Evolutionary conservation across 345 rosid species (phyloP).

Genomic region (Turnera subulata): DNA sequence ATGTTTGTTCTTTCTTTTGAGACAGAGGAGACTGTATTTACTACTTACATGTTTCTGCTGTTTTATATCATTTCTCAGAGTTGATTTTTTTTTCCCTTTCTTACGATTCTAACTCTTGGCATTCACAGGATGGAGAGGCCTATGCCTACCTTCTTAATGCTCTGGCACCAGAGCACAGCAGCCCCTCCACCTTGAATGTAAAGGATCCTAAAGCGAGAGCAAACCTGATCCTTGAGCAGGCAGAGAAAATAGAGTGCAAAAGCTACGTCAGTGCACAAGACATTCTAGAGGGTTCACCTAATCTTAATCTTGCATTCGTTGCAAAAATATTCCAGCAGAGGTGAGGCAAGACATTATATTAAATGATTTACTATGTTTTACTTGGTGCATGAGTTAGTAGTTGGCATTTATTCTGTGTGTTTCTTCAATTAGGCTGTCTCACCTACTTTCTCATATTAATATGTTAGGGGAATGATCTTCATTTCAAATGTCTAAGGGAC

Average conservation of each 20-base stretch:
- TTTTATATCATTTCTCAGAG: not conserved
- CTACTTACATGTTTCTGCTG: too few species aligned
- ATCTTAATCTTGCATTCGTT: constrained; percentile 96
- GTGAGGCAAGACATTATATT: constrained; percentile 32
- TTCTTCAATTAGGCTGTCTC: not conserved
- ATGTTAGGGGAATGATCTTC: not conserved
- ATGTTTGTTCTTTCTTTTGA: too few species aligned
- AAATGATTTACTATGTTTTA: not conserved
- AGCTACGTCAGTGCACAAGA: constrained; percentile 82
- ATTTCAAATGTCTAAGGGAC: not conserved
- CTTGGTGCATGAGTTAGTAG: too few species aligned
- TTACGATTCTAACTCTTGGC: constrained; percentile 12
- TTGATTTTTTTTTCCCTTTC: not conserved
- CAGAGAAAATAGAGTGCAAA: constrained; percentile 94
- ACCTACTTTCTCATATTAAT: not conserved
- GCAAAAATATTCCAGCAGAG: constrained; percentile 94
- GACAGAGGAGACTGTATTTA: too few species aligned
- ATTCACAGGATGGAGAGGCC: constrained; percentile 90
- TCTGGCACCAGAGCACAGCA: constrained; percentile 84
- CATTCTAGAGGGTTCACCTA: constrained; percentile 91
- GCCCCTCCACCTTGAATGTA: constrained; percentile 40
- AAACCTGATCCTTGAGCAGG: constrained; percentile 75
- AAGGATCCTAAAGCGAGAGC: constrained; percentile 78
- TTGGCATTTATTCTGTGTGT: too few species aligned
- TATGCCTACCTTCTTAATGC: constrained; percentile 90